Conservation (phyloP, 805 yeast genomes). For the Lachancea quebecensis region DNA sequence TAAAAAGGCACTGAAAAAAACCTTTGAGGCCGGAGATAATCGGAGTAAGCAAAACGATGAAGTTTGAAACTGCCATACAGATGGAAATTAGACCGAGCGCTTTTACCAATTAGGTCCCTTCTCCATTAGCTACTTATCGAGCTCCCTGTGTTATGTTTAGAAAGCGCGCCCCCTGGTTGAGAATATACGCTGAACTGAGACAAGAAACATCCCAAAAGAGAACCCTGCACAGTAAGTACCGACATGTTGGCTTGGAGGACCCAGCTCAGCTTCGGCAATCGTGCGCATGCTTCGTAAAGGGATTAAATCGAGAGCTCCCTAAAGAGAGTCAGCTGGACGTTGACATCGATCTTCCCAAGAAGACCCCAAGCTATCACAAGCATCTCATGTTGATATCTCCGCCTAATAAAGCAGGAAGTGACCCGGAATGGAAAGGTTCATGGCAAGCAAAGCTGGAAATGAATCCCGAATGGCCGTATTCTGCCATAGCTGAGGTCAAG, state of each 20-base stretch:
- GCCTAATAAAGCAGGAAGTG: constrained; percentile 7
- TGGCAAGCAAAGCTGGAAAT: constrained; percentile 25
- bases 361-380: constrained; percentile 19
- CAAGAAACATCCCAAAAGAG: background rate
- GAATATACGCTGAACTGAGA: no score
- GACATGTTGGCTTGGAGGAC: constrained; percentile 7
- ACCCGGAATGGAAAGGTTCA: constrained; percentile 13
- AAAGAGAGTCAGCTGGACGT: constrained; percentile 11
- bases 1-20: background rate
- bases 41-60: background rate
- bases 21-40: background rate
- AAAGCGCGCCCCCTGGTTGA: no score
- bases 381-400: constrained; percentile 22
- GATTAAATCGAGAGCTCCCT: constrained; percentile 12
- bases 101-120: no score
- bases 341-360: constrained; percentile 12
- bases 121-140: no score
- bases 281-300: constrained; percentile 16
- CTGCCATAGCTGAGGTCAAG: constrained; percentile 14
- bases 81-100: no score
- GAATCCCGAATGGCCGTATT: constrained; percentile 20
- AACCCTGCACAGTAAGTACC: constrained; percentile 10
- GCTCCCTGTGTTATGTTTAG: no score
- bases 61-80: background rate
- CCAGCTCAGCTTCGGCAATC: constrained; percentile 2